Evolutionary conservation across 768 basidiomycete species (phyloP), one percentile per base, ranked within the genome.

Genomic region (Vishniacozyma victoriae): DNA sequence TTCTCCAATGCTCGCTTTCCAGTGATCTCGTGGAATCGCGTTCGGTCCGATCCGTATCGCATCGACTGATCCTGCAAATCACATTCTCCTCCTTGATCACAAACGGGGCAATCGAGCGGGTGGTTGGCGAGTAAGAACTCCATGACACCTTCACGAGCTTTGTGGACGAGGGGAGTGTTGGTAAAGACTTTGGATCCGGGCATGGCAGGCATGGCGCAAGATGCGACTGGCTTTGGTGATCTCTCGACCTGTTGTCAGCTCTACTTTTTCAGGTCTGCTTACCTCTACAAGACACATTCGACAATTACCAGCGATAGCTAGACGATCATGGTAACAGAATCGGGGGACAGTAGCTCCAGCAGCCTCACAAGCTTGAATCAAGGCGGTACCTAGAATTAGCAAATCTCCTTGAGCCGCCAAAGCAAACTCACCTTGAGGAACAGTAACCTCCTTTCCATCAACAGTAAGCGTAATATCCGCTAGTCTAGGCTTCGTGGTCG

Each of bases 61-160:
- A 97, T 97, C 13, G 93, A 93, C 73, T 96, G 93, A 75, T 96
- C 93, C 76, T 97, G 93, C 6, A 96, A 80, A 71, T 96, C 92
- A 72, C 92, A 99, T 79, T 96, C 92, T 49, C 95, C 93, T 70
- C 92, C 93, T 74, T 97, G 92, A 71, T 99, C 95, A 64, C 95
- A 99, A 55, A 97, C 86, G 18, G 95, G 95, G 74, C 95, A 99
- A 72, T 99, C 95, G 47, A 99, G 79, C 2, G 95, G 95, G 66
- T 99, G 95, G 74, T 99, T 97, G 50, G 93, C 82, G 52, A 97
- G 82, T 31, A 97, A 79, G 75, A 97, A 95, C 69, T 97, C 95
- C 95, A 99, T 97, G 51, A 97, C 93, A 42, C 95, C 95, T 73
- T 95, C 91, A 18, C 91, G 87, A 60, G 66, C 62, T 64, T 76